Evolutionary conservation across 371 early-diverging fungal species (phyloP).

Genomic region (Edhazardia aedis): DNA sequence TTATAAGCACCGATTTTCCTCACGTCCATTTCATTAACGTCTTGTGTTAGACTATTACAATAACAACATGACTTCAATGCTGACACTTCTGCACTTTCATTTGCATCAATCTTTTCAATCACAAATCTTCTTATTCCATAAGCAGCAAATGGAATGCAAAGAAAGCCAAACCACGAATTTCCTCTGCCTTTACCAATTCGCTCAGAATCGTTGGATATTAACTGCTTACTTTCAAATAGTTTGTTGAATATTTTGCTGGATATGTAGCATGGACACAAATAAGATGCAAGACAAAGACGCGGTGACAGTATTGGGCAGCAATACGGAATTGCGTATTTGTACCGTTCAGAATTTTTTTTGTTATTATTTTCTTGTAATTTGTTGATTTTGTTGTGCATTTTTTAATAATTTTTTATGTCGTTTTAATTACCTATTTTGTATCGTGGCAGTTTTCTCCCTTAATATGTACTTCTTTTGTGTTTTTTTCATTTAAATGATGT

Average conservation of each 20-base stretch:
- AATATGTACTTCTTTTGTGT: too few relatives aligned
- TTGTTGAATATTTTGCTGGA: slow-evolving; percentile 13
- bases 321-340: slow-evolving; percentile 23
- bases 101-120: slow-evolving; percentile 2
- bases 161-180: slow-evolving; percentile 16
- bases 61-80: slow-evolving; percentile 18
- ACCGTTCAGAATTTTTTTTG: too few relatives aligned
- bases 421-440: too few relatives aligned
- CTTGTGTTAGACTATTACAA: slow-evolving; percentile 19
- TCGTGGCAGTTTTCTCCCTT: too few relatives aligned
- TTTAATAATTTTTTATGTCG: too few relatives aligned
- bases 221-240: background rate
- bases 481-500: too few relatives aligned
- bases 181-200: background rate
- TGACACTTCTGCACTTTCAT: slow-evolving; percentile 11
- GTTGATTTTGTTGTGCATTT: too few relatives aligned
- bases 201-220: slow-evolving; percentile 12
- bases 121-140: slow-evolving; percentile 28
- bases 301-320: slow-evolving; percentile 16
- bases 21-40: slow-evolving; percentile 27
- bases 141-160: slow-evolving; percentile 19
- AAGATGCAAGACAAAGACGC: slow-evolving; percentile 7
- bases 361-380: too few relatives aligned
- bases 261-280: slow-evolving; percentile 19
- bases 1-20: slow-evolving; percentile 21